A percentile compares a stretch with the other conserved stretches of the same genome.
phyloP scores from a whole-genome alignment of 2,329 filamentous ascomycete genomes.

The Penicillium aurantiogriseum region DNA sequence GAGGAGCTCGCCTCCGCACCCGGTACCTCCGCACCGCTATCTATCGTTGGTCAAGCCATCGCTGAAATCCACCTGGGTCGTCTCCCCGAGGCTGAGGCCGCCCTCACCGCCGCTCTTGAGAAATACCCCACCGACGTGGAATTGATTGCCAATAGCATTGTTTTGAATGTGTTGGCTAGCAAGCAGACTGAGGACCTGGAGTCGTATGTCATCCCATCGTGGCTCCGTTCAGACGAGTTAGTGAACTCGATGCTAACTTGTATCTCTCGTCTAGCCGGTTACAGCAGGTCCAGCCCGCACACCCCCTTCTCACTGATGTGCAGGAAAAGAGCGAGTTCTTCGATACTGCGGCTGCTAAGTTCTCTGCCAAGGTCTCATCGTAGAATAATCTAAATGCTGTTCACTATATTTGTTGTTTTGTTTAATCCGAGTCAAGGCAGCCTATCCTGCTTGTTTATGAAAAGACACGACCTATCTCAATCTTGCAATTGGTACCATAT shows the following conservation, averaged over 20 bases:
- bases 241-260: conserved; percentile 18
- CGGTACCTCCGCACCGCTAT: conserved; percentile 71
- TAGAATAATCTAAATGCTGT: conserved; percentile 19
- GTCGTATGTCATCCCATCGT: conserved; percentile 51
- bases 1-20: conserved; percentile 91
- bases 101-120: conserved; percentile 74
- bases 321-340: conserved; percentile 85
- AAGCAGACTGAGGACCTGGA: conserved; percentile 65
- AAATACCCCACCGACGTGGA: conserved; percentile 70
- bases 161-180: conserved; percentile 73
- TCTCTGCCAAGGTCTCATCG: conserved; percentile 69
- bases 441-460: conserved; percentile 26
- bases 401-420: conserved; percentile 19
- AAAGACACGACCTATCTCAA: conserved; percentile 24
- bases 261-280: conserved; percentile 35
- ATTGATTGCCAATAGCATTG: conserved; percentile 78
- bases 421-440: conserved; percentile 19
- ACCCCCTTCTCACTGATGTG: conserved; percentile 71
- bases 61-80: conserved; percentile 88
- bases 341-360: conserved; percentile 81
- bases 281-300: conserved; percentile 59
- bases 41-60: conserved; percentile 82
- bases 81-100: conserved; percentile 82
- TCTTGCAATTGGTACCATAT: conserved; percentile 15
- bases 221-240: too few species aligned